Evolutionary conservation across 495 filamentous ascomycete genomes (phyloP).

Genomic region (Hypoxylon crocopeplum): DNA sequence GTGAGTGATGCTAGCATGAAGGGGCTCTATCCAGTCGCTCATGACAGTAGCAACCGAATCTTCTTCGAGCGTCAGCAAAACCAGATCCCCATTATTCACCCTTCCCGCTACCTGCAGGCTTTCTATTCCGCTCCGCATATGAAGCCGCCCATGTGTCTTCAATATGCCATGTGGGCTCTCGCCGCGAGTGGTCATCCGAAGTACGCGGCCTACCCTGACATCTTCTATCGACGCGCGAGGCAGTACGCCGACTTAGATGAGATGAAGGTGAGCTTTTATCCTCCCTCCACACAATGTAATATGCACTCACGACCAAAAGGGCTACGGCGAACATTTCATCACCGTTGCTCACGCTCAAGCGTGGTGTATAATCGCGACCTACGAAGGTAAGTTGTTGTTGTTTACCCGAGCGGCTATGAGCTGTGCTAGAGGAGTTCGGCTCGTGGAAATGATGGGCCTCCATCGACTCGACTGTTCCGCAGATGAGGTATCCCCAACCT

Average conservation of each 20-base stretch:
- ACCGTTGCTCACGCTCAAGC: conserved; percentile 56
- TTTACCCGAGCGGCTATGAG: conserved; percentile 57
- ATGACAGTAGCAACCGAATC: conserved; percentile 43
- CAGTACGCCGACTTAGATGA: conserved; percentile 58
- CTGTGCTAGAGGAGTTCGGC: conserved; percentile 46
- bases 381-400: conserved; percentile 51
- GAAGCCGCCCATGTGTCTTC: conserved; percentile 56
- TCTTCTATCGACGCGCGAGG: conserved; percentile 55
- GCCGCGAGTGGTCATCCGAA: conserved; percentile 47
- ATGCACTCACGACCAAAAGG: conserved; percentile 36
- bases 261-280: conserved; percentile 46
- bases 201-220: conserved; percentile 49
- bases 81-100: conserved; percentile 51
- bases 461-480: conserved; percentile 51
- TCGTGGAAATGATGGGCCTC: conserved; percentile 56
- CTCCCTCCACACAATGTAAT: background rate
- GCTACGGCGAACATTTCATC: conserved; percentile 53
- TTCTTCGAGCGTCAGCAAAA: conserved; percentile 50
- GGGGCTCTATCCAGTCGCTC: background rate
- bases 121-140: conserved; percentile 53
- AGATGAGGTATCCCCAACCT: conserved; percentile 45
- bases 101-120: conserved; percentile 45
- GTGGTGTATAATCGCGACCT: conserved; percentile 50
- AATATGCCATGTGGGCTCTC: conserved; percentile 57
- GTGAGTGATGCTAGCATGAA: conserved; percentile 36